These are phyloP conservation scores for Solanum peruvianum DNA, from an alignment of 257 asterid species.

Conservation along the genomic window DNA sequence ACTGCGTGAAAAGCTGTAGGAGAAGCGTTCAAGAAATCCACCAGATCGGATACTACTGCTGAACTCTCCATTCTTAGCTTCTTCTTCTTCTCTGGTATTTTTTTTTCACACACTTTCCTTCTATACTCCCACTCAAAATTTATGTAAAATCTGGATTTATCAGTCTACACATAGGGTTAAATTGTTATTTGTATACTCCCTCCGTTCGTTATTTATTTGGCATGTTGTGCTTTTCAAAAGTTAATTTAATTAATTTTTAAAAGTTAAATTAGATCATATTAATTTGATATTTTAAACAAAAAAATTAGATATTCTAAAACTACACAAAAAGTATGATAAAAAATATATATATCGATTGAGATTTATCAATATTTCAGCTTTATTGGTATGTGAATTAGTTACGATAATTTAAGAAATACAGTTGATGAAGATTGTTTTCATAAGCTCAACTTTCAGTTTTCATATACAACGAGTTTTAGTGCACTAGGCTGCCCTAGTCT, in stretches of 20 bases:
- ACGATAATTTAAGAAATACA: no score
- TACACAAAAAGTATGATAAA: no score
- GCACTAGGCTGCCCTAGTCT: background rate
- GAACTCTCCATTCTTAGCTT: slow-evolving; percentile 33
- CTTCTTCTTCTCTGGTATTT: background rate
- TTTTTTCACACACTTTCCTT: background rate
- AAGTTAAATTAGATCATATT: no score
- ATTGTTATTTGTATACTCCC: no score
- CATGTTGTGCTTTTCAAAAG: no score
- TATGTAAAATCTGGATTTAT: background rate
- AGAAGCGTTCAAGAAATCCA: slow-evolving; percentile 81
- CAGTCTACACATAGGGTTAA: background rate
- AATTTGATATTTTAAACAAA: no score
- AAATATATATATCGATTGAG: background rate
- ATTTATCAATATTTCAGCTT: no score
- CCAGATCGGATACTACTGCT: slow-evolving; percentile 49
- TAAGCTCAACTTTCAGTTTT: background rate
- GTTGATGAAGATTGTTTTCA: background rate
- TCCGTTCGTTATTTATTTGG: no score
- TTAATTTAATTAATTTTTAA: no score
- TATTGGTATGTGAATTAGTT: background rate
- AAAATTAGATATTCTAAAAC: no score
- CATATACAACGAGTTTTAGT: no score
- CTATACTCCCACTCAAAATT: background rate
- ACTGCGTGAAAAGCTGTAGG: slow-evolving; percentile 98